Evolutionary conservation across 495 filamentous ascomycete species (phyloP), one percentile per base, ranked within the genome.

Genomic region (Penicillium soppii): DNA sequence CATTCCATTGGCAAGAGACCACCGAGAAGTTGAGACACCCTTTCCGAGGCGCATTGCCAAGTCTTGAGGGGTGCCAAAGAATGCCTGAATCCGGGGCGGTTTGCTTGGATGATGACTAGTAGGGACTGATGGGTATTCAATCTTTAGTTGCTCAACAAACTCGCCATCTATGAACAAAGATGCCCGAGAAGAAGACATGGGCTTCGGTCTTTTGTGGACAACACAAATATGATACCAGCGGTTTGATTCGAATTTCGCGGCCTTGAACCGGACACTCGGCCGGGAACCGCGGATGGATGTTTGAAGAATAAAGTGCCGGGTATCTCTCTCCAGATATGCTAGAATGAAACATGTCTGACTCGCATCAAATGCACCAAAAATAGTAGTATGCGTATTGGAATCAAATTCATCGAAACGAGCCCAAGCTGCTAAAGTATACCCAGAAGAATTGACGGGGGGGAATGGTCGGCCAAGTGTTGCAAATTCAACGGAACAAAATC

Each of bases 321-420:
- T 95, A 63, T 97, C 91, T 61, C 87, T 90, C 67, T 98, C 94
- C 20, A 98, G 79, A 63, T 97, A 98, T 19, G 87, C 88, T 36
- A 98, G 82, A 26, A 97, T 75, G 56, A 98, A 98, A 69, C 95
- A 98, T 1, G 88, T 91, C 61, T 98, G 94, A 15, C 82, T 90
- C 0, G 86, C 76, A 71, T 98, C 94, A 66, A 95, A 97, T 9
- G 92, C 90, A 4, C 94, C 94, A 68, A 98, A 98, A 6, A 98
- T 76, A 3, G 94, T 98, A 1, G 94, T 97, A 68, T 97, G 95
- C 12, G 87, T 86, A 25, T 79, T 83, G 1, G 78, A 63, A 65
- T 98, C 94, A 69, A 94, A 97, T 38, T 82, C 75, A 60, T 96
- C 89, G 44, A 97, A 83, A 35, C 85, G 83, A 16, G 96, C 79